Evolutionary conservation across 768 basidiomycete genomes (phyloP), one percentile per base, ranked within the genome.

Genomic region (Nidula microcarpa): DNA sequence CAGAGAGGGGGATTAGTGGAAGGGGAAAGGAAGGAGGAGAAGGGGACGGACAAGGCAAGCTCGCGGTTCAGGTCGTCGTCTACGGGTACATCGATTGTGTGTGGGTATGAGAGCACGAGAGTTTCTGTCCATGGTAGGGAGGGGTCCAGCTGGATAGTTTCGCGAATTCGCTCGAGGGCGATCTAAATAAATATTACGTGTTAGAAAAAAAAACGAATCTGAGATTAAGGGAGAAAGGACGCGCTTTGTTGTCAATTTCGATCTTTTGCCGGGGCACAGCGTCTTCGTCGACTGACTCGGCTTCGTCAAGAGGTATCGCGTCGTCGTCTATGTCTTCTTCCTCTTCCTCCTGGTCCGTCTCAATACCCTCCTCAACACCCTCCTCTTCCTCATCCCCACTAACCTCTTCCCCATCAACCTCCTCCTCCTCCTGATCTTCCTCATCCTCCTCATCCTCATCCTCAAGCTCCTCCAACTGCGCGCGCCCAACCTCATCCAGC

Each of bases 31-130:
- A 49, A 43, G 23, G 16, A 46, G 17, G 23, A 39, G 37, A 44
- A 45, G 30, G 36, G 30, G 6, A 77, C 91, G 55, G 68, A 98
- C 94, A 99, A 98, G 14, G 93, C 91, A 43, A 98, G 82, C 71
- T 99, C 97, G 54, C 97, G 89, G 60, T 91, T 89, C 23, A 99
- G 77, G 68, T 98, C 96, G 67, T 94, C 89, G 50, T 89, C 69
- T 23, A 93, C 85, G 58, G 93, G 88, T 33, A 85, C 86, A 3
- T 86, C 79, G 52, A 91, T 86, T 16, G 78, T 76, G 53, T 88
- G 72, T 5, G 92, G 88, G 68, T 85, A 94, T 30, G 84, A 73
- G 4, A 94, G 64, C 0, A 78, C 74, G 1, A 94, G 76, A 0
- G 90, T 92, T 65, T 95, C 91, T 49, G 90, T 91, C 91, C 91